A percentile compares a stretch with the other conserved stretches of the same genome.
Evolutionary conservation across 2,329 filamentous ascomycete species (phyloP).

Genomic region (Dryadomyces quercus-mongolicae): DNA sequence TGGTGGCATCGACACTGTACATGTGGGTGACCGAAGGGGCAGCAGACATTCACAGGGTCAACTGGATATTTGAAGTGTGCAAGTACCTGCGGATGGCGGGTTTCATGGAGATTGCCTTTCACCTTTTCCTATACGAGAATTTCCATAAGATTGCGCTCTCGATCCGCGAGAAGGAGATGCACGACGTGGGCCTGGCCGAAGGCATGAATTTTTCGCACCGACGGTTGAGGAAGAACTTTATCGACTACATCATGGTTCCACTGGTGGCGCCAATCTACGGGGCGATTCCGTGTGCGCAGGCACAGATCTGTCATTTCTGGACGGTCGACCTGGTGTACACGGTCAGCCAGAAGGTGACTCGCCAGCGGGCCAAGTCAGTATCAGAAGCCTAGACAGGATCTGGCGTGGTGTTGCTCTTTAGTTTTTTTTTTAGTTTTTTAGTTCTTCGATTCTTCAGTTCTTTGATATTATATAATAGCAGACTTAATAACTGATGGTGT

Average conservation of each 20-base stretch:
- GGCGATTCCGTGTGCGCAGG: slow-evolving; percentile 54
- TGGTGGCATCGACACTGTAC: slow-evolving; percentile 51
- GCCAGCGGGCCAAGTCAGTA: slow-evolving; percentile 34
- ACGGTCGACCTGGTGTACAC: slow-evolving; percentile 57
- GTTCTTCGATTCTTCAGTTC: no score
- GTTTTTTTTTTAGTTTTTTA: no score
- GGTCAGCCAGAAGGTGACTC: slow-evolving; percentile 56
- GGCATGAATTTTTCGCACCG: slow-evolving; percentile 55
- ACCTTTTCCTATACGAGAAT: slow-evolving; percentile 54
- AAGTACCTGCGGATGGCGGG: slow-evolving; percentile 47
- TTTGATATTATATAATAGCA: no score
- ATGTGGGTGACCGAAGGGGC: slow-evolving; percentile 38
- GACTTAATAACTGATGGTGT: no score
- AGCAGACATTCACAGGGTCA: slow-evolving; percentile 38
- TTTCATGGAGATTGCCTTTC: slow-evolving; percentile 50
- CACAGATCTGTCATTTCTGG: slow-evolving; percentile 59
- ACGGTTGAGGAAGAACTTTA: slow-evolving; percentile 38
- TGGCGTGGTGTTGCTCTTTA: no score
- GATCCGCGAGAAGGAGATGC: slow-evolving; percentile 54
- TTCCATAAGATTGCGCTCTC: slow-evolving; percentile 52
- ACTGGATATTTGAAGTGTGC: slow-evolving; percentile 48
- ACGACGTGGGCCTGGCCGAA: slow-evolving; percentile 48
- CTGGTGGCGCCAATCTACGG: slow-evolving; percentile 57
- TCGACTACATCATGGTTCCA: slow-evolving; percentile 55
- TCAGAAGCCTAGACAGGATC: neutral